A percentile compares a stretch with the other conserved stretches of the same genome.
Evolutionary conservation across 768 basidiomycete genomes (phyloP).

Genomic region (Trametes cinnabarina): DNA sequence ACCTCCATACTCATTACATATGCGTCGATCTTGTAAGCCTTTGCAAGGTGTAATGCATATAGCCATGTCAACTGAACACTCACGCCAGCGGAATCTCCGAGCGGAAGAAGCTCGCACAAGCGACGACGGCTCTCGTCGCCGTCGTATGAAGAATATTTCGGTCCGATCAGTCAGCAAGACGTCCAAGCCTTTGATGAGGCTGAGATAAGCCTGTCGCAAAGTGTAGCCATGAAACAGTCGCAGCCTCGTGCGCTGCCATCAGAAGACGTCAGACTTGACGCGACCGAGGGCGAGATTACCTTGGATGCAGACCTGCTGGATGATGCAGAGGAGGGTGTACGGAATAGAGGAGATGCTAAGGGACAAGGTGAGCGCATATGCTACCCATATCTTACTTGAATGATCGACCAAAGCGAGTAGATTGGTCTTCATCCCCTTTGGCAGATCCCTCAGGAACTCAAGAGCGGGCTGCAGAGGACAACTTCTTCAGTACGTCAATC

Average conservation of each 20-base stretch:
- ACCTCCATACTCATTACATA: not conserved
- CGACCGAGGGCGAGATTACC: not conserved
- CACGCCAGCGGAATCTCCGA: constrained; percentile 9
- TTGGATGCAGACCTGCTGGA: not conserved
- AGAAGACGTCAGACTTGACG: not conserved
- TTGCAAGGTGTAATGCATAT: not conserved
- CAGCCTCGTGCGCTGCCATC: constrained; percentile 6
- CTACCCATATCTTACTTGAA: too few relatives aligned
- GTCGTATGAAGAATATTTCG: constrained; percentile 46
- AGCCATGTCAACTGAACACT: not conserved
- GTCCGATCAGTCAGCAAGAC: constrained; percentile 51
- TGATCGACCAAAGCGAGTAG: not conserved
- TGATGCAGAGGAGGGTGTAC: not conserved
- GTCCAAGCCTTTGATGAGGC: constrained; percentile 40
- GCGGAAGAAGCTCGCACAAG: constrained; percentile 36
- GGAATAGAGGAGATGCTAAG: not conserved
- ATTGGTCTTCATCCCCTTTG: constrained; percentile 14
- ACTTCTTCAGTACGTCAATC: constrained; percentile 3
- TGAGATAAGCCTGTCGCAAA: constrained; percentile 16
- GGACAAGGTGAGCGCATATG: constrained; percentile 9
- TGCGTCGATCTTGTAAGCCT: constrained; percentile 16
- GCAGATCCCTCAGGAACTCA: not conserved
- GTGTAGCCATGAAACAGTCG: not conserved
- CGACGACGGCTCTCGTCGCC: constrained; percentile 65
- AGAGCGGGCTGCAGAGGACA: constrained; percentile 12